Conservation (phyloP, 2,329 filamentous ascomycete genomes). For the Diplocarpon rosae region DNA sequence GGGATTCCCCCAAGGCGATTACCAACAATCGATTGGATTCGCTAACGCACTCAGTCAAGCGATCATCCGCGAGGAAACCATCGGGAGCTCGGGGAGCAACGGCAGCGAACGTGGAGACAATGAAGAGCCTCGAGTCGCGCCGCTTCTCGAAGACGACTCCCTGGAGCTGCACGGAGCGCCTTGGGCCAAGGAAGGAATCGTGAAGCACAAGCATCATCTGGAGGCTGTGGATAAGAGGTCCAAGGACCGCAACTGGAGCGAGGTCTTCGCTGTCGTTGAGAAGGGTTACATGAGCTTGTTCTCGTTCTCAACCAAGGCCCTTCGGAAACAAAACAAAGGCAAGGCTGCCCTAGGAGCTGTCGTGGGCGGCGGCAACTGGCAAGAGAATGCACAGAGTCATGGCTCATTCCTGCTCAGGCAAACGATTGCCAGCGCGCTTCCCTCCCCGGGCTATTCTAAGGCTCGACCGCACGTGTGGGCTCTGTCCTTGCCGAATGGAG, state of each 20-base stretch:
- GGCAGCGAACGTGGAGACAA: constrained; percentile 31
- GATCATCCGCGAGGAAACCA: constrained; percentile 81
- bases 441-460: constrained; percentile 86
- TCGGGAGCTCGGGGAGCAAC: constrained; percentile 34
- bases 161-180: constrained; percentile 88
- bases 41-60: constrained; percentile 93
- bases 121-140: constrained; percentile 35
- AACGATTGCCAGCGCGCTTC: constrained; percentile 81
- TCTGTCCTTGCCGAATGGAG: constrained; percentile 79
- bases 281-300: constrained; percentile 92
- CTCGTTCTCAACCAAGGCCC: constrained; percentile 76
- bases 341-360: constrained; percentile 41
- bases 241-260: constrained; percentile 88
- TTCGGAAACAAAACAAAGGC: constrained; percentile 54
- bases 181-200: constrained; percentile 93
- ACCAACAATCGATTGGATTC: constrained; percentile 94
- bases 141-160: constrained; percentile 82
- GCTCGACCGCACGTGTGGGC: constrained; percentile 88
- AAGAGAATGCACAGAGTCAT: constrained; percentile 84
- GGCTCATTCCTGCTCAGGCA: constrained; percentile 82
- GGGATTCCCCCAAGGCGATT: constrained; percentile 64
- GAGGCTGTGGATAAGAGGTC: constrained; percentile 84
- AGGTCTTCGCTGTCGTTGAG: constrained; percentile 92
- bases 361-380: constrained; percentile 96
- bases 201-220: constrained; percentile 93